Evolutionary conservation across 768 basidiomycete species (phyloP), one percentile per base, ranked within the genome.

Genomic region (Leccinum boreale): DNA sequence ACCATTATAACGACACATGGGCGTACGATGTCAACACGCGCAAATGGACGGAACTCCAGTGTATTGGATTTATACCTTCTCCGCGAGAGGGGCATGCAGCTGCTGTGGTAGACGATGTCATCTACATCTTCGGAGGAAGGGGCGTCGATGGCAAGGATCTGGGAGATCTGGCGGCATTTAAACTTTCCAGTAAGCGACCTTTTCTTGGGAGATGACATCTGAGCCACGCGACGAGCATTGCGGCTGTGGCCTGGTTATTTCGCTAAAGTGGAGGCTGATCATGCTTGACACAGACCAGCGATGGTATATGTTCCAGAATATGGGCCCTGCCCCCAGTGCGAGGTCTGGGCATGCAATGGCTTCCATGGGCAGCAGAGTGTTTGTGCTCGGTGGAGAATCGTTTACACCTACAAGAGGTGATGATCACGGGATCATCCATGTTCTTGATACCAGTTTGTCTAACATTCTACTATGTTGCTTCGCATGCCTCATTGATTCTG

Each of bases 281-380:
- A 28, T 58, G 2, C 14, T 54, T 49, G 17, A 46, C 48, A 29
- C 70, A 98, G 96, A 94, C 73, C 92, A 94, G 68, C 82, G 97
- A 65, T 99, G 97, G 97, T 99, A 95, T 76, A 98, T 95, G 93
- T 99, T 99, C 79, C 94, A 98, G 74, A 97, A 98, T 69, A 99
- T 99, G 97, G 97, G 97, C 0, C 96, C 96, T 17, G 84, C 92
- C 15, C 97, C 97, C 1, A 87, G 81, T 42, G 92, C 93, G 3
- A 83, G 97, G 51, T 95, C 93, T 9, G 97, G 97, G 2, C 97
- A 99, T 74, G 92, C 96, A n/a, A 96, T 99, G 94, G 93, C 95
- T 7, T 86, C 92, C 12, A 87, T 90, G 69, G 93, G 92, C 29
- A 82, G 87, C 50, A 84, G 87, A 60, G 90, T 99, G 5, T 92